Conservation (phyloP, 495 filamentous ascomycete genomes). For the Penicillium arizonense region DNA sequence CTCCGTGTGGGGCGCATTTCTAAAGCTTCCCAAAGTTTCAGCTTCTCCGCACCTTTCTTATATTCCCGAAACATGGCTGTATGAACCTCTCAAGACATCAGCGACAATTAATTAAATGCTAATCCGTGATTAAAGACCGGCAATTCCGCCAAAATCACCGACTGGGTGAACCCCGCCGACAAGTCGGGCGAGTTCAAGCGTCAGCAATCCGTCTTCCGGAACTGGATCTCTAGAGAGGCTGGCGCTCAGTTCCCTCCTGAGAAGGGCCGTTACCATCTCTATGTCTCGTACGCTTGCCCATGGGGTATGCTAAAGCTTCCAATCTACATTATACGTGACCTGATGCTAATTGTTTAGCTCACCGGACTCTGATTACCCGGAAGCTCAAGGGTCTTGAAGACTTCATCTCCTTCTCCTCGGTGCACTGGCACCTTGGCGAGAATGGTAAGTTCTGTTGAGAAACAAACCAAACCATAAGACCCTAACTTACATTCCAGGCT, state of each 20-base stretch:
- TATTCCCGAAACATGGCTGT: conserved; percentile 42
- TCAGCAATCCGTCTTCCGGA: conserved; percentile 66
- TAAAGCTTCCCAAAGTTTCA: conserved; percentile 14
- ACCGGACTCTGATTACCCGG: conserved; percentile 64
- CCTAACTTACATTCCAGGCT: conserved; percentile 50
- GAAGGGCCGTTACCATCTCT: conserved; percentile 68
- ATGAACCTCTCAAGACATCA: conserved; percentile 7
- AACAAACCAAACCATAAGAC: not conserved
- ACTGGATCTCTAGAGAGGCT: conserved; percentile 64
- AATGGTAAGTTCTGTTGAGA: conserved; percentile 42
- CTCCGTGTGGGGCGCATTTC: conserved; percentile 12
- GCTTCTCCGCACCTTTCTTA: conserved; percentile 19
- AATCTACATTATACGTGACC: not conserved
- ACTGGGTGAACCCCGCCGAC: conserved; percentile 76
- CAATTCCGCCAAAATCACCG: conserved; percentile 58
- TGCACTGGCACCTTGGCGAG: conserved; percentile 66
- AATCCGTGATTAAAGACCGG: conserved; percentile 23
- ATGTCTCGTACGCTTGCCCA: conserved; percentile 72
- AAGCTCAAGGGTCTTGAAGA: conserved; percentile 69
- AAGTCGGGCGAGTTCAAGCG: conserved; percentile 89
- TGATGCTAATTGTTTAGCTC: conserved; percentile 38
- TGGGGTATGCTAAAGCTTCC: conserved; percentile 51
- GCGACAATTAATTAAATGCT: not conserved
- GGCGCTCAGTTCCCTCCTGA: conserved; percentile 65
- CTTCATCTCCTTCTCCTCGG: conserved; percentile 61